Base-by-base conservation (phyloP, 805 yeast genomes). In the Ogataea minuta region DNA sequence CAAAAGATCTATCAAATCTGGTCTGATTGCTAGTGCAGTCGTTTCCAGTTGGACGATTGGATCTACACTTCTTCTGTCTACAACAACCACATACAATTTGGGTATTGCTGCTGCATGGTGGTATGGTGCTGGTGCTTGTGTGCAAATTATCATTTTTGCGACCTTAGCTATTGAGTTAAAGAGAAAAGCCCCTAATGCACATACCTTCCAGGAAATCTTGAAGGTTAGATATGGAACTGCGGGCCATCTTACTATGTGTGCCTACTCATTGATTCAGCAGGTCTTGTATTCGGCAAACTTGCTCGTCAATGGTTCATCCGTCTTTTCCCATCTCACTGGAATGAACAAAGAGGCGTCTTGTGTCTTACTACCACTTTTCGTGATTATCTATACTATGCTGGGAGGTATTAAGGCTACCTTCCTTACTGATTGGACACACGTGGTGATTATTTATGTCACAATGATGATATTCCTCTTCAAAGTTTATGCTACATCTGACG, bases 331-430 rank as follows among this genome's bases (percentile, higher is more conserved):
- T 31, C 42, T 63, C 10, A 62, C 68, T 14, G 67, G 67, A 11
- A 53, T 63, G 45, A 55, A 57, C 39, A 53, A 55, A 32, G 64
- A 57, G 31, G 68, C 67, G 3, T 54, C 64, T 2, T 50, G 56
- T 23, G 59, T 62, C 11, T 45, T 65, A 16, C 53, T 65, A 15
- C 70, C 69, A 1, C 37, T 65, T 11, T 66, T 66, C 28, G 68
- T 64, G 26, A 51, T 60, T 12, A 49, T 63, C 21, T 66, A 66
- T 45, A 64, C 70, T 1, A 49, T 63, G n/a, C 50, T 65, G 34
- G 70, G 71, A 21, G 71, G 70, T 30, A 59, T 66, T 36, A 66
- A 66, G 40, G 70, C 70, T 3, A 63, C 70, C 3, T 65, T 66
- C 45, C 50, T 66, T 24, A 62, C 70, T 6, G 70, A 66, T 46